Evolutionary conservation across 78 protist species (phyloP).

Genomic region (Pigoraptor vietnamica): DNA sequence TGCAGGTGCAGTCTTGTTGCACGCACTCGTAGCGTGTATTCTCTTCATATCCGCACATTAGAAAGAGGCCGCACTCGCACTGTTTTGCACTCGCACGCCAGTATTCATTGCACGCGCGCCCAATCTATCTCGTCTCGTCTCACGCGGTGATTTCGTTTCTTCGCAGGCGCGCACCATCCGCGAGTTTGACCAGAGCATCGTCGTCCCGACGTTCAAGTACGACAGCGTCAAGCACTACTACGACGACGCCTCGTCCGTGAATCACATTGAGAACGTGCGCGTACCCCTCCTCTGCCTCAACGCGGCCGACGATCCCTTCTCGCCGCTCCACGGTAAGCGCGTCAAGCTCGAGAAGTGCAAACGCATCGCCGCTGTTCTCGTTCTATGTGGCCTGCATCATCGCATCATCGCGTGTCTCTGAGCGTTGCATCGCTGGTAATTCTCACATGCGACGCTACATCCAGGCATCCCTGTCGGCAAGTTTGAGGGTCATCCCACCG

Average conservation of each 20-base stretch:
- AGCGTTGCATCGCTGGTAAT: no score
- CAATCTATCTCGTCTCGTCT: neutral
- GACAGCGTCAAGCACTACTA: neutral
- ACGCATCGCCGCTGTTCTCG: no score
- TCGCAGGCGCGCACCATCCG: neutral
- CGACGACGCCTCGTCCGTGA: neutral
- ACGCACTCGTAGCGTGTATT: no score
- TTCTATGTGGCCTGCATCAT: neutral
- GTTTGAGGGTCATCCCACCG: neutral
- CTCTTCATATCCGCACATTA: no score
- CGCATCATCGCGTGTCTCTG: neutral
- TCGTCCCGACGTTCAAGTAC: neutral
- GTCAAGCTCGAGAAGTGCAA: no score
- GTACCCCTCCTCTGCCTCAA: neutral
- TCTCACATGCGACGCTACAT: no score
- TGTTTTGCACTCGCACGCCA: no score
- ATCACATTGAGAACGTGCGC: neutral
- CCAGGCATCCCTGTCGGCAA: neutral
- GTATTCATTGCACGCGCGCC: no score
- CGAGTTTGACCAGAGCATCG: neutral
- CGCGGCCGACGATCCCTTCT: neutral
- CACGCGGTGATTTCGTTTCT: neutral
- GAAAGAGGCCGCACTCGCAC: no score
- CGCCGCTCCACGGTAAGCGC: neutral
- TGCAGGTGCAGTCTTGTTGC: neutral